A percentile compares a stretch with the other conserved stretches of the same genome.
Conservation (phyloP, 257 asterid species). For the Solanum phureja region DNA sequence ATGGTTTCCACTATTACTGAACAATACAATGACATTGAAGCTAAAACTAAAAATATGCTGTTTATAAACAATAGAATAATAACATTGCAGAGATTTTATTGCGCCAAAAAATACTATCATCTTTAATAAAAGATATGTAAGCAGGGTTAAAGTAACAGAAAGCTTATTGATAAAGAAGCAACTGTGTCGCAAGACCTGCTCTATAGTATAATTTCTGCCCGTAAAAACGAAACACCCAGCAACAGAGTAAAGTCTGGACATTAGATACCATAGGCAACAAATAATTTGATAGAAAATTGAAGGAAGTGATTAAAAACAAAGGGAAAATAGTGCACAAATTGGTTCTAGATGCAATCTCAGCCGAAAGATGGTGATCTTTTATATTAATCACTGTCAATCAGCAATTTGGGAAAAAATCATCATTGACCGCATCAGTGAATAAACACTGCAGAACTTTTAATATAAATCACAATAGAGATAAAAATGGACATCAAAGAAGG, state of each 20-base stretch:
- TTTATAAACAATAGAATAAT: not conserved
- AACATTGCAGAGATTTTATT: not conserved
- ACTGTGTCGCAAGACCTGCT: conserved; percentile 66
- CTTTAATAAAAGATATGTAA: not conserved
- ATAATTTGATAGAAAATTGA: not conserved
- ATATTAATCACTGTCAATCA: conserved; percentile 44
- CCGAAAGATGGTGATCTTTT: conserved; percentile 83
- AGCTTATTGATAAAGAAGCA: conserved; percentile 20
- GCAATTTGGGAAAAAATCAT: conserved; percentile 24
- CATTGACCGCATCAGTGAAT: conserved; percentile 23
- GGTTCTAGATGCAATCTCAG: conserved; percentile 48
- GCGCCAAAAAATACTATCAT: not conserved
- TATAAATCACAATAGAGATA: not conserved
- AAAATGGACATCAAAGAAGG: not conserved
- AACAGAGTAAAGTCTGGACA: conserved; percentile 28
- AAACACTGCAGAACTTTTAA: not conserved
- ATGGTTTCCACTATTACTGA: not conserved
- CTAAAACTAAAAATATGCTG: not conserved
- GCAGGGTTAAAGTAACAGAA: conserved; percentile 35
- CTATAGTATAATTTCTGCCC: conserved; percentile 31
- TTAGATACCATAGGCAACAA: conserved; percentile 39
- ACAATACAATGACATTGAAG: not conserved
- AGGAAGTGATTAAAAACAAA: not conserved
- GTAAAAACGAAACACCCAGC: conserved; percentile 39
- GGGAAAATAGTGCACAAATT: not conserved